phyloP scores from a whole-genome alignment of 352 stramenopile genomes.

The Phytophthora uliginosa region DNA sequence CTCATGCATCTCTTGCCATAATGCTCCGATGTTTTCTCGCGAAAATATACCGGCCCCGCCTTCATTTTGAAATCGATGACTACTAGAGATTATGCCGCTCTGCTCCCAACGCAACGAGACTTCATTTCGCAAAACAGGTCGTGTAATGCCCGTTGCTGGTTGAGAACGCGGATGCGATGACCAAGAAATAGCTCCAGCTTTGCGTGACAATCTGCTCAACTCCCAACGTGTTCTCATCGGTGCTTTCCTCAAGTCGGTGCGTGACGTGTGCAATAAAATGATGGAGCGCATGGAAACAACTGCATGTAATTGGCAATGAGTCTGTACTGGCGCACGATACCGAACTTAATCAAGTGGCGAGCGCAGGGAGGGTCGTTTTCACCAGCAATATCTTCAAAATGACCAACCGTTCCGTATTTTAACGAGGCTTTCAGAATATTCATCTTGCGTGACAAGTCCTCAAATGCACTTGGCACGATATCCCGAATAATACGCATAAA shows the following conservation, averaged over 20 bases:
- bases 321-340: background rate
- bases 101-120: background rate
- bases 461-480: background rate
- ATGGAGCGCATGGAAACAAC: background rate
- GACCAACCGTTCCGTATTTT: constrained; percentile 2
- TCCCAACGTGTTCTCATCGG: background rate
- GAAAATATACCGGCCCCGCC: constrained; percentile 3
- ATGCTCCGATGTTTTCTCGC: constrained; percentile 5
- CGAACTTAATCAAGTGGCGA: background rate
- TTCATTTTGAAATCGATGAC: constrained; percentile 26
- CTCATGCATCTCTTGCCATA: constrained; percentile 1
- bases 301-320: background rate
- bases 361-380: background rate
- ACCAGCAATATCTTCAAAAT: constrained; percentile 1
- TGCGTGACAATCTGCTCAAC: background rate
- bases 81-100: constrained; percentile 13
- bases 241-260: background rate
- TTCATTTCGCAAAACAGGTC: constrained; percentile 9
- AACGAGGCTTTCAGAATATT: constrained; percentile 4
- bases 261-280: background rate
- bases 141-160: constrained; percentile 9
- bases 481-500: constrained; percentile 7
- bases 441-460: background rate
- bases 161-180: constrained; percentile 10
- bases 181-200: constrained; percentile 22